Conservation (phyloP, 2,329 filamentous ascomycete genomes). For the Elsinoe batatas region DNA sequence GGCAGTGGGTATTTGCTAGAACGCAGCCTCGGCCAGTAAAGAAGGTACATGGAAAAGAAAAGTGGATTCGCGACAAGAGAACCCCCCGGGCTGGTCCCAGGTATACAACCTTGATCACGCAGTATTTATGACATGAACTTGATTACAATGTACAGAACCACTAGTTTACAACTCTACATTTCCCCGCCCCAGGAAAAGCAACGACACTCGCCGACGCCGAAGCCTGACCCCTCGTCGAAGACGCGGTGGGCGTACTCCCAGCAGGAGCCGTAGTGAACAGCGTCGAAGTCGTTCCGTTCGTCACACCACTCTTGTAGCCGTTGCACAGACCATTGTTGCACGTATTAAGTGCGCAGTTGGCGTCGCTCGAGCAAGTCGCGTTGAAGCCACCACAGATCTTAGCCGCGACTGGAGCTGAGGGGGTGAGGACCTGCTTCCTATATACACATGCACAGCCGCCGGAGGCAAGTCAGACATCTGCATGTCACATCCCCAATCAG, state of each 20-base stretch:
- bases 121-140: too few species aligned
- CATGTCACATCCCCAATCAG: neutral
- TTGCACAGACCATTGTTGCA: conserved; percentile 21
- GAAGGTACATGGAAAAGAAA: too few species aligned
- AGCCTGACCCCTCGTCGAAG: neutral
- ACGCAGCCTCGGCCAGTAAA: too few species aligned
- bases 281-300: neutral
- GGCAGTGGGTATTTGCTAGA: too few species aligned
- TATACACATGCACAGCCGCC: neutral
- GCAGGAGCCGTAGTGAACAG: neutral
- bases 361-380: conserved; percentile 18
- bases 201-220: neutral
- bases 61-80: too few species aligned
- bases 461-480: neutral
- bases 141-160: too few species aligned
- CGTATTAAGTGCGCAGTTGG: conserved; percentile 21
- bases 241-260: neutral
- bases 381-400: conserved; percentile 21
- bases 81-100: too few species aligned
- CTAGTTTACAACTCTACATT: too few species aligned
- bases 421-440: neutral
- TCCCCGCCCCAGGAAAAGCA: neutral
- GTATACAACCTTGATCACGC: too few species aligned
- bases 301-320: conserved; percentile 15
- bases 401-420: conserved; percentile 11